These are phyloP conservation scores for Brassica cretica DNA, from an alignment of 345 rosid species.

Conservation along the genomic window DNA sequence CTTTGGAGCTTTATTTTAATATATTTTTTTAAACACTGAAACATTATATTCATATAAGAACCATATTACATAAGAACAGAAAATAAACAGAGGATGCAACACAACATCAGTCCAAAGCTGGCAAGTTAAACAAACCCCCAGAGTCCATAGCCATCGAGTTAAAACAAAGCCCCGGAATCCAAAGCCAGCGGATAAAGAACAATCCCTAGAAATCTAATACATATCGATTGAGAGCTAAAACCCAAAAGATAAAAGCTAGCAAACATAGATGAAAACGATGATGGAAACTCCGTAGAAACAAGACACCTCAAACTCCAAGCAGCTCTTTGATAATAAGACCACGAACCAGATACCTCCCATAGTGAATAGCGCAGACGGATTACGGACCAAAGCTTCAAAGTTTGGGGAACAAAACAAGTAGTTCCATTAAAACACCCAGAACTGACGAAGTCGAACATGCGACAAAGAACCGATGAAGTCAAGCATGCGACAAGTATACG, in stretches of 20 bases:
- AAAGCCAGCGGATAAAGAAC: background rate
- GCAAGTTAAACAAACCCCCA: background rate
- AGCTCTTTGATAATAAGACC: too few relatives aligned
- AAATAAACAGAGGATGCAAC: background rate
- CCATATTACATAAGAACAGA: background rate
- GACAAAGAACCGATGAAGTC: too few relatives aligned
- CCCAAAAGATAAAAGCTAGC: background rate
- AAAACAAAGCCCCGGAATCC: background rate
- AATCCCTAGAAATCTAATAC: background rate
- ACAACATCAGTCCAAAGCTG: background rate
- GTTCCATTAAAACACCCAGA: too few relatives aligned
- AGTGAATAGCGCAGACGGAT: too few relatives aligned
- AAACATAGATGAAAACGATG: background rate
- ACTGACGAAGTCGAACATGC: too few relatives aligned
- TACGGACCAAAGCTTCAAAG: too few relatives aligned
- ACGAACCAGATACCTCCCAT: too few relatives aligned
- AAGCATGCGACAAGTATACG: too few relatives aligned
- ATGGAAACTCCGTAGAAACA: background rate
- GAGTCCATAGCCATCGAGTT: background rate
- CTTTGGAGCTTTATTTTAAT: too few relatives aligned
- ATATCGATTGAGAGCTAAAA: background rate
- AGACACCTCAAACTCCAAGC: too few relatives aligned
- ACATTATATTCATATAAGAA: background rate
- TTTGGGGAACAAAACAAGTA: too few relatives aligned
- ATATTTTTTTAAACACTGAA: too few relatives aligned